Evolutionary conservation across 305 asterid species (phyloP).

Genomic region (Solanum hybrid): DNA sequence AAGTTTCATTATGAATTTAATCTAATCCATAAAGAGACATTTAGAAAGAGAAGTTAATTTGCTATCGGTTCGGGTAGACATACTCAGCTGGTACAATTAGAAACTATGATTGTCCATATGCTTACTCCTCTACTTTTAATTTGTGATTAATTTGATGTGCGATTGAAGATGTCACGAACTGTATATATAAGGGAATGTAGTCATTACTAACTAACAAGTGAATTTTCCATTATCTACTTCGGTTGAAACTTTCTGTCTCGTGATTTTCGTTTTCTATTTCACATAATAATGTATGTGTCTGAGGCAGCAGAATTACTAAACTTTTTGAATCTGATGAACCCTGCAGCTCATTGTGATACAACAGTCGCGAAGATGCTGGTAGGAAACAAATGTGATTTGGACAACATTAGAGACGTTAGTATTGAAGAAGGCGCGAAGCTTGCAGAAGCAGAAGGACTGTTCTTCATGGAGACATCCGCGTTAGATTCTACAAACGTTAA

Average conservation of each 20-base stretch:
- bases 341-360: slow-evolving; percentile 48
- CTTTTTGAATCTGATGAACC: not conserved
- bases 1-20: not conserved
- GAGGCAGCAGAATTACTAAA: not conserved
- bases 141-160: not conserved
- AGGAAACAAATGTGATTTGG: slow-evolving; percentile 58
- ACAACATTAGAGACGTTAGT: slow-evolving; percentile 41
- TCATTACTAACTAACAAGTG: not conserved
- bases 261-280: not conserved
- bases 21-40: not conserved
- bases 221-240: not conserved
- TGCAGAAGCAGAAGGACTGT: slow-evolving; percentile 44
- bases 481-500: slow-evolving; percentile 41
- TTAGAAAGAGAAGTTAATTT: not conserved
- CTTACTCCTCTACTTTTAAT: not conserved
- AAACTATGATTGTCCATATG: not conserved
- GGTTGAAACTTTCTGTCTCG: not conserved
- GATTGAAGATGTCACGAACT: not conserved
- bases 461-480: slow-evolving; percentile 58
- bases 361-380: slow-evolving; percentile 48
- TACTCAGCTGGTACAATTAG: not conserved
- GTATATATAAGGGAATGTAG: not conserved
- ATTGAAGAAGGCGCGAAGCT: slow-evolving; percentile 39
- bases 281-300: not conserved
- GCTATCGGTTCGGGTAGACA: not conserved